Conservation (phyloP, 495 filamentous ascomycete genomes). For the Hypomontagnella monticulosa region DNA sequence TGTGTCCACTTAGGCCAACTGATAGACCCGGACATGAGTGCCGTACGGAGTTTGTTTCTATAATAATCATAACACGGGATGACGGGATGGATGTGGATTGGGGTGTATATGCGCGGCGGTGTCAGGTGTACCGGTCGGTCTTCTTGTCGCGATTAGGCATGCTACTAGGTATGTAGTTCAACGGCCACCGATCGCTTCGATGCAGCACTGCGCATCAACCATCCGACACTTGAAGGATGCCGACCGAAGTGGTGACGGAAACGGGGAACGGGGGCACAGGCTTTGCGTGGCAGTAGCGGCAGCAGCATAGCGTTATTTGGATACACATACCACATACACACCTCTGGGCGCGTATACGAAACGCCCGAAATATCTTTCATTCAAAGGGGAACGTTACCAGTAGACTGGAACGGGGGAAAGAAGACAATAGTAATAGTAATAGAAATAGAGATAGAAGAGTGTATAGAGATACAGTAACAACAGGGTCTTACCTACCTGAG, state of each 20-base stretch:
- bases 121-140: constrained; percentile 17
- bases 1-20: constrained; percentile 23
- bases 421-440: constrained; percentile 2
- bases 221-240: constrained; percentile 34
- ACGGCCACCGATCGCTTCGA: constrained; percentile 31
- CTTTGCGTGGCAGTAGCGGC: constrained; percentile 7
- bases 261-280: constrained; percentile 13
- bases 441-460: constrained; percentile 1
- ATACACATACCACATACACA: constrained; percentile 14
- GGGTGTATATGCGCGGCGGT: constrained; percentile 19
- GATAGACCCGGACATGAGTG: constrained; percentile 9
- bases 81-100: constrained; percentile 7
- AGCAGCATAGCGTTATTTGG: constrained; percentile 11
- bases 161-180: constrained; percentile 20
- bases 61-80: constrained; percentile 32
- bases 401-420: neutral
- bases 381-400: too few relatives aligned
- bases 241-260: constrained; percentile 21
- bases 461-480: constrained; percentile 18
- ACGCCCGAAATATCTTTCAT: too few relatives aligned
- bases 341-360: too few relatives aligned
- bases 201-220: constrained; percentile 39
- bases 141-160: constrained; percentile 18
- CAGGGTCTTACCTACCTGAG: constrained; percentile 40
- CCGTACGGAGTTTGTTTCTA: constrained; percentile 17